phyloP scores from a whole-genome alignment of 768 basidiomycete species.

The Hericium rajendrae region DNA sequence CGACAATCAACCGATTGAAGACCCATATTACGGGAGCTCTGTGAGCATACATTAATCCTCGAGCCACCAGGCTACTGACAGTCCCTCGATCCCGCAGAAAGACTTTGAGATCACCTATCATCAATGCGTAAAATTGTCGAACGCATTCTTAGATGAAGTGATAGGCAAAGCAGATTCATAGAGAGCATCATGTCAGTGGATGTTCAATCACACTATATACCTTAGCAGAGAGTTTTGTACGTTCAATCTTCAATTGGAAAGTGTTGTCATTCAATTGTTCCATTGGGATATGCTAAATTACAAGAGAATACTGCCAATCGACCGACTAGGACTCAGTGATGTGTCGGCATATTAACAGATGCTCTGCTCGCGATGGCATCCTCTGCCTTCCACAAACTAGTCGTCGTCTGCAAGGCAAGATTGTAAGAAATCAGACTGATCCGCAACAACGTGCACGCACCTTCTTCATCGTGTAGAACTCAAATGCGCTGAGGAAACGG shows the following conservation, averaged over 20 bases:
- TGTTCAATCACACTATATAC: background rate
- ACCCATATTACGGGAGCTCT: conserved; percentile 76
- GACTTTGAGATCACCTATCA: conserved; percentile 74
- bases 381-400: conserved; percentile 86
- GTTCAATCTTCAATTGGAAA: background rate
- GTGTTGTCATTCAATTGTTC: background rate
- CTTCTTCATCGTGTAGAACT: conserved; percentile 97
- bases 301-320: background rate
- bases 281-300: background rate
- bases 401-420: conserved; percentile 57
- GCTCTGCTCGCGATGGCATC: conserved; percentile 73
- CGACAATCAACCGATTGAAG: conserved; percentile 61
- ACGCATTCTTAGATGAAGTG: conserved; percentile 72
- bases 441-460: conserved; percentile 23
- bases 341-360: conserved; percentile 82
- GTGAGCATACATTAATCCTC: conserved; percentile 27
- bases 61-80: background rate
- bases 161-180: conserved; percentile 18
- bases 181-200: background rate
- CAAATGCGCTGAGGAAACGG: conserved; percentile 53
- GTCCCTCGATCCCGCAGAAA: conserved; percentile 26
- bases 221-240: background rate
- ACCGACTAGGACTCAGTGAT: conserved; percentile 32
- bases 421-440: background rate
- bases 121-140: conserved; percentile 64